These are phyloP conservation scores for Calocybe cyanea DNA, from an alignment of 768 basidiomycete genomes.

Conservation along the genomic window DNA sequence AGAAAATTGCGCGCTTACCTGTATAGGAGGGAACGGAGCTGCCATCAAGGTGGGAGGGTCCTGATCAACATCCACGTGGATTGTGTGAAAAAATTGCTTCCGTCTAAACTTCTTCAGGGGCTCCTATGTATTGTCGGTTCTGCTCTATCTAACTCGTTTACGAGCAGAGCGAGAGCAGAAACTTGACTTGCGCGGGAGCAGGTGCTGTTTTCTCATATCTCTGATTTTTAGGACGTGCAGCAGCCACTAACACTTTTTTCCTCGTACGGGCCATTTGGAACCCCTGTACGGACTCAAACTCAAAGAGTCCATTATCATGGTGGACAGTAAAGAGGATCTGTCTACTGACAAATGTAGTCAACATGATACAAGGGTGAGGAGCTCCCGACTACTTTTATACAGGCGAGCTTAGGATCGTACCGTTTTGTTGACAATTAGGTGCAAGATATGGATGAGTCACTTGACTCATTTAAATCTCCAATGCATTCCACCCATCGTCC, in stretches of 20 bases:
- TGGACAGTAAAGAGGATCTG: too few species aligned
- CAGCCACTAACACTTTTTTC: slow-evolving; percentile 1
- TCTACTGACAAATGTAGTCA: too few species aligned
- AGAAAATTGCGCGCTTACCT: too few species aligned
- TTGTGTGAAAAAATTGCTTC: slow-evolving; percentile 23
- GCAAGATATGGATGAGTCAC: background rate
- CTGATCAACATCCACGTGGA: slow-evolving; percentile 22
- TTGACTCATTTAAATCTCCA: background rate
- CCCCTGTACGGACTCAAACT: slow-evolving; percentile 18
- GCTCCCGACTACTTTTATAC: background rate
- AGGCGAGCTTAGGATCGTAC: too few species aligned
- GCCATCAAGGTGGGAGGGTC: too few species aligned
- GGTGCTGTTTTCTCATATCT: too few species aligned
- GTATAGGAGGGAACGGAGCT: too few species aligned
- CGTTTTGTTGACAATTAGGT: too few species aligned
- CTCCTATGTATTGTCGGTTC: slow-evolving; percentile 13
- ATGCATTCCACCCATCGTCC: slow-evolving; percentile 21
- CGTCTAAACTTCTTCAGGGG: slow-evolving; percentile 24
- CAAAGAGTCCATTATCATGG: background rate
- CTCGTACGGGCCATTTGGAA: background rate
- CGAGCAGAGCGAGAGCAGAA: too few species aligned
- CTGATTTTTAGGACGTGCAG: background rate
- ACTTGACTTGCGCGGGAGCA: too few species aligned
- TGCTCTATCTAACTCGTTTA: slow-evolving; percentile 3
- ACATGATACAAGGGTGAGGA: slow-evolving; percentile 4